phyloP scores from a whole-genome alignment of 352 stramenopile species.

The Pythium rishiriense region DNA sequence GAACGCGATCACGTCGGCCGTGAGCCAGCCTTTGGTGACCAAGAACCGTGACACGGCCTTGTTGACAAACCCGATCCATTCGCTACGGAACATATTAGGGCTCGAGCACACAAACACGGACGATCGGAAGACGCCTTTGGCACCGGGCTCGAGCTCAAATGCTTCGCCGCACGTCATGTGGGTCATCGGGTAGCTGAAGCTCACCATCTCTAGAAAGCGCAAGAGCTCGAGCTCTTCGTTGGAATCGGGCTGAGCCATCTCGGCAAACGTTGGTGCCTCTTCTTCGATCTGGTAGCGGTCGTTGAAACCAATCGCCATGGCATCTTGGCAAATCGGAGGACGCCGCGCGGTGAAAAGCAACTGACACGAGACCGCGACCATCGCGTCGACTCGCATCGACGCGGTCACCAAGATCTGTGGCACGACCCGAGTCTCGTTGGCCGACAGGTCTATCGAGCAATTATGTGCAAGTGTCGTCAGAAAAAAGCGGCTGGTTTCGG shows the following conservation, averaged over 20 bases:
- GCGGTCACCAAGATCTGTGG: conserved; percentile 16
- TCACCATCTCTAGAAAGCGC: conserved; percentile 20
- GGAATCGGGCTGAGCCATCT: conserved; percentile 13
- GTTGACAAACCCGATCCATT: conserved; percentile 20
- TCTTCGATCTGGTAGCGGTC: conserved; percentile 20
- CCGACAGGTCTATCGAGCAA: conserved; percentile 14
- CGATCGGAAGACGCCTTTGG: conserved; percentile 4
- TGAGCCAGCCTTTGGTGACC: conserved; percentile 21
- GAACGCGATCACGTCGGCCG: conserved; percentile 20
- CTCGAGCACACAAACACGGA: conserved; percentile 18
- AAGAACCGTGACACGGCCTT: conserved; percentile 6
- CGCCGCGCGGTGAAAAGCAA: conserved; percentile 16
- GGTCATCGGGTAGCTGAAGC: conserved; percentile 20
- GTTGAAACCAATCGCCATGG: conserved; percentile 18
- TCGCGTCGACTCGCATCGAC: conserved; percentile 17
- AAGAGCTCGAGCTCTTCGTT: conserved; percentile 19
- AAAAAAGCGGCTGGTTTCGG: conserved; percentile 16
- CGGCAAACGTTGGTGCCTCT: conserved; percentile 3
- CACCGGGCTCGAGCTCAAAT: conserved; percentile 4
- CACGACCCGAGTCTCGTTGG: conserved; percentile 4
- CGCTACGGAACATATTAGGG: conserved; percentile 15
- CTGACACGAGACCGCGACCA: conserved; percentile 13
- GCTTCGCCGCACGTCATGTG: conserved; percentile 19
- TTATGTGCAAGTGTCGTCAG: conserved; percentile 11
- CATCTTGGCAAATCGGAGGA: conserved; percentile 23